Percentiles rank a stretch among this genome's conserved stretches.
Evolutionary conservation across 176 grass and related monocot species (phyloP).

Genomic region (Metroxylon sagu): DNA sequence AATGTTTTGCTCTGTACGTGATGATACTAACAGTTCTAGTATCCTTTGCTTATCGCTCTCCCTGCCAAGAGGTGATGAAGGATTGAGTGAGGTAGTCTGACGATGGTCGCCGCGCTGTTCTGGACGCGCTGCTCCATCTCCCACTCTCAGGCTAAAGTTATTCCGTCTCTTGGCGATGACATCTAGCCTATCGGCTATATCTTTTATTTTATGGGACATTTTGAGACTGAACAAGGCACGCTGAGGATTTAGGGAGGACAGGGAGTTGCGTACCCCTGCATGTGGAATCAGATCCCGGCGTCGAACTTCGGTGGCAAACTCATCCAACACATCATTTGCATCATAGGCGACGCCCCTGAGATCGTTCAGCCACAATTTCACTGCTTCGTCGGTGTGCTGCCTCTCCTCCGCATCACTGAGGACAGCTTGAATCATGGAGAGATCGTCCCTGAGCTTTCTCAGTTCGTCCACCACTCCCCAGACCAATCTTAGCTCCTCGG

Average conservation of each 20-base stretch:
- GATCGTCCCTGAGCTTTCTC: not conserved
- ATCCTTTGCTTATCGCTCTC: constrained; percentile 9
- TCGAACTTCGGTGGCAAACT: constrained; percentile 2
- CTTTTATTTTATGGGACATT: constrained; percentile 4
- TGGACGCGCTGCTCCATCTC: not conserved
- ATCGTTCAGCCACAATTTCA: not conserved
- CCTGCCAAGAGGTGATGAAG: constrained; percentile 6
- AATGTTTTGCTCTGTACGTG: not conserved
- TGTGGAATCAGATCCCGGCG: constrained; percentile 6
- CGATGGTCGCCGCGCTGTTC: not conserved
- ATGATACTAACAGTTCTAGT: constrained; percentile 3
- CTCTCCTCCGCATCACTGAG: constrained; percentile 11
- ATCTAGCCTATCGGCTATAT: not conserved
- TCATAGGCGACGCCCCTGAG: constrained; percentile 25
- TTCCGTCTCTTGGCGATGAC: not conserved
- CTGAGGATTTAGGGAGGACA: not conserved
- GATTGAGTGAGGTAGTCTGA: constrained; percentile 14
- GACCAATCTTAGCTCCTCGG: not conserved
- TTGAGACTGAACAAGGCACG: not conserved
- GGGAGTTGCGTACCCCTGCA: not conserved
- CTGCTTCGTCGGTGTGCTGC: not conserved
- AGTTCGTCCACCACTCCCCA: not conserved
- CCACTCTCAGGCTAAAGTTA: not conserved
- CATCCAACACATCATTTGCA: constrained; percentile 24
- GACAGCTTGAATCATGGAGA: constrained; percentile 5